A percentile compares a stretch with the other conserved stretches of the same genome.
Conservation (phyloP, 192 early-diverging fungal genomes). For the Backusella tuberculispora region DNA sequence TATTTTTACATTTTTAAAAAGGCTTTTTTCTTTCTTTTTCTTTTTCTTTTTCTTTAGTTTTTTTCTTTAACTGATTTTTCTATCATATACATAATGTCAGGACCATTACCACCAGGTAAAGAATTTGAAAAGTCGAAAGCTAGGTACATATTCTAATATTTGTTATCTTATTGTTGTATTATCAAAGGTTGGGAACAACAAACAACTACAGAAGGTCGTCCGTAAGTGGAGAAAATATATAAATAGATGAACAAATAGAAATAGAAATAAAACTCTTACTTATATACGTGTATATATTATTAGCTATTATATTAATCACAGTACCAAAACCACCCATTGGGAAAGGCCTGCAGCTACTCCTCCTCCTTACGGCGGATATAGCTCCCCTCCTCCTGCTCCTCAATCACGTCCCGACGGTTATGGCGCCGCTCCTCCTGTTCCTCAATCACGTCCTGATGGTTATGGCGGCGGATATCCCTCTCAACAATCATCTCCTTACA, state of each 20-base stretch:
- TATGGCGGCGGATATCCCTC: background rate
- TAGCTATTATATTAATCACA: conserved; percentile 40
- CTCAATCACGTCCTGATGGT: background rate
- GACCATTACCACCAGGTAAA: conserved; percentile 28
- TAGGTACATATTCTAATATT: background rate
- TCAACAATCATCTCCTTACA: conserved; percentile 27
- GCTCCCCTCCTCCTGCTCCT: background rate
- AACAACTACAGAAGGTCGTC: conserved; percentile 23
- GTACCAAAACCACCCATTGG: conserved; percentile 34
- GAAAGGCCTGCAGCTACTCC: conserved; percentile 29
- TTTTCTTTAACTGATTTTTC: background rate
- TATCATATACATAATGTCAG: conserved; percentile 8
- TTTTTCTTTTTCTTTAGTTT: background rate
- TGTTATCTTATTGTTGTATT: background rate
- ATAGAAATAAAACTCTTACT: background rate
- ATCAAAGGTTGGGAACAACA: conserved; percentile 34
- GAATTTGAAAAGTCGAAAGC: background rate
- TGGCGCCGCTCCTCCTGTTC: conserved; percentile 8
- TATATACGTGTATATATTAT: background rate
- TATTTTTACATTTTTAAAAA: background rate
- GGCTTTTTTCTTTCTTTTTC: background rate
- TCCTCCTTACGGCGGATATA: conserved; percentile 20
- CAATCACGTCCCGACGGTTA: conserved; percentile 7
- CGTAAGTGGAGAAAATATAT: conserved; percentile 7
- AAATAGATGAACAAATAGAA: background rate